Percentiles rank a stretch among this genome's conserved stretches.
Conservation (phyloP, 1,284 basidiomycete genomes). For the Pseudozyma tsukubaensis region DNA sequence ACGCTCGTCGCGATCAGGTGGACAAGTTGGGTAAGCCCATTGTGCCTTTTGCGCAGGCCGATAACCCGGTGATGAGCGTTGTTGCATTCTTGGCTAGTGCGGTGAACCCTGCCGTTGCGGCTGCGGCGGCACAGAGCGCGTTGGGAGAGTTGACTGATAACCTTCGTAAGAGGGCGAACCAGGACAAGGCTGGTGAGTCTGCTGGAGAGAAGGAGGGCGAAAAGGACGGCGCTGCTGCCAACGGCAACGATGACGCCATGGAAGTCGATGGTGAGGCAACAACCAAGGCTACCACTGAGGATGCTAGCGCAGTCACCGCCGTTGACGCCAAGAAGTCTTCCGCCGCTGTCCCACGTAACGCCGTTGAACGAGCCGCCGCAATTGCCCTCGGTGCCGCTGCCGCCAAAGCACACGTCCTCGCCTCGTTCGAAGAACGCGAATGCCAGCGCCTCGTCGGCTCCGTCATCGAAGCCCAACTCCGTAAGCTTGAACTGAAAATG, state of each 20-base stretch:
- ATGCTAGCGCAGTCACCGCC: slow-evolving; percentile 12
- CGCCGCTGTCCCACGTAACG: slow-evolving; percentile 56
- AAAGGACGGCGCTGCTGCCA: slow-evolving; percentile 67
- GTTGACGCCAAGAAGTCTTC: slow-evolving; percentile 33
- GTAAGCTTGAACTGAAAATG: slow-evolving; percentile 80
- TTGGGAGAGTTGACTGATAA: slow-evolving; percentile 73
- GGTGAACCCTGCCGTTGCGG: slow-evolving; percentile 88
- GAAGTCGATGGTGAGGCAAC: slow-evolving; percentile 6
- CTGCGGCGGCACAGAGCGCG: slow-evolving; percentile 91
- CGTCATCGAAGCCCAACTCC: slow-evolving; percentile 89
- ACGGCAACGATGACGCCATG: slow-evolving; percentile 52
- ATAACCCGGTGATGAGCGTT: slow-evolving; percentile 98
- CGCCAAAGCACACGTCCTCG: slow-evolving; percentile 83
- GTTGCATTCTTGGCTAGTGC: slow-evolving; percentile 95
- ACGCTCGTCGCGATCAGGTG: slow-evolving; percentile 67
- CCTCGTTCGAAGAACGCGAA: slow-evolving; percentile 84
- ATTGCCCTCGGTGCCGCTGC: slow-evolving; percentile 82
- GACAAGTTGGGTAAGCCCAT: slow-evolving; percentile 53
- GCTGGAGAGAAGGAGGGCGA: slow-evolving; percentile 22
- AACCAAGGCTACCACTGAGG: not conserved
- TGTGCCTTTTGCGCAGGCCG: slow-evolving; percentile 87
- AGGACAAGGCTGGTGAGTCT: slow-evolving; percentile 22
- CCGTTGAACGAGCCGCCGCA: slow-evolving; percentile 63
- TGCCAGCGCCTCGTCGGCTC: slow-evolving; percentile 84
- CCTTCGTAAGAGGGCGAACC: slow-evolving; percentile 45